These are phyloP conservation scores for Podospora australis DNA, from an alignment of 495 filamentous ascomycete genomes.

Conservation along the genomic window DNA sequence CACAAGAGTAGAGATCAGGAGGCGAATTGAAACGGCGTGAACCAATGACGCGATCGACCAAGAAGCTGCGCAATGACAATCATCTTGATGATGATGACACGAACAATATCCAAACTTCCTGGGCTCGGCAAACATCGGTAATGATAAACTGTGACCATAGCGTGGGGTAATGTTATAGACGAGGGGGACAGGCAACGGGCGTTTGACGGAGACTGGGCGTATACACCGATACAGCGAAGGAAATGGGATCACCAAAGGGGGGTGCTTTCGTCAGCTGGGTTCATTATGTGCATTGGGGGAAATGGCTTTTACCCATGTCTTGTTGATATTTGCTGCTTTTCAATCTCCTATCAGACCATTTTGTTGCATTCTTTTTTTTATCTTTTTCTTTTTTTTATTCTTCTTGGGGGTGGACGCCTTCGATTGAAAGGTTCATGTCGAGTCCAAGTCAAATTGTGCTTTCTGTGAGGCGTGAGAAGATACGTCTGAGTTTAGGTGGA, in stretches of 20 bases:
- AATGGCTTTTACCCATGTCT: not conserved
- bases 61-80: too few species aligned
- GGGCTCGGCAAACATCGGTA: not conserved
- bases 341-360: not conserved
- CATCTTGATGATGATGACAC: not conserved
- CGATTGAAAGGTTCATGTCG: too few species aligned
- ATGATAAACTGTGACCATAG: constrained; percentile 22
- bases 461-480: too few species aligned
- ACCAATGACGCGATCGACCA: not conserved
- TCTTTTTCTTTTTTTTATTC: not conserved
- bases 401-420: not conserved
- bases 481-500: too few species aligned
- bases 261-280: not conserved
- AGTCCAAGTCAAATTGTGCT: too few species aligned
- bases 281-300: constrained; percentile 1
- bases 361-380: not conserved
- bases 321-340: too few species aligned
- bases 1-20: constrained; percentile 19
- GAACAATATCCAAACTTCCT: not conserved
- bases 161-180: constrained; percentile 14
- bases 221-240: constrained; percentile 2
- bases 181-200: constrained; percentile 9
- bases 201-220: constrained; percentile 21
- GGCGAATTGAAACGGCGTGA: constrained; percentile 23
- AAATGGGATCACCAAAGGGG: not conserved